Percentiles rank a stretch among this genome's conserved stretches.
These are phyloP conservation scores for Ceratobasidium sp. DNA, from an alignment of 1,284 basidiomycete species.

Conservation along the genomic window DNA sequence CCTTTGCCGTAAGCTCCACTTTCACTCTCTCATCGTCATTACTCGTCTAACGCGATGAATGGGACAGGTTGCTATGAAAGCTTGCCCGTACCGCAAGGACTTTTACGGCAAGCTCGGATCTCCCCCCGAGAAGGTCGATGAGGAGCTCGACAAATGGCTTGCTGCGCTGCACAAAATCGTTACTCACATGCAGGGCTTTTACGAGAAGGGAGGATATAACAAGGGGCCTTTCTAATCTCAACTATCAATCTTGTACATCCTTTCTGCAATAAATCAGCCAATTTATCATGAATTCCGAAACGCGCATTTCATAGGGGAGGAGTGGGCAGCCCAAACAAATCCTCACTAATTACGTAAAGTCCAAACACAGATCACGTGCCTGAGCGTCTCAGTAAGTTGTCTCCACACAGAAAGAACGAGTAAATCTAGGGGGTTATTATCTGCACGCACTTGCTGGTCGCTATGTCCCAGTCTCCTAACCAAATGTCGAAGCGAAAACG, in stretches of 20 bases:
- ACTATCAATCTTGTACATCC: neutral
- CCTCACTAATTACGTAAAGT: constrained; percentile 22
- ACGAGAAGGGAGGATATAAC: constrained; percentile 76
- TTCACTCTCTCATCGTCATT: neutral
- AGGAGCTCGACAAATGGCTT: constrained; percentile 85
- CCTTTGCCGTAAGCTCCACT: constrained; percentile 79
- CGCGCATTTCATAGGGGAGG: neutral
- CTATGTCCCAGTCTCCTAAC: constrained; percentile 38
- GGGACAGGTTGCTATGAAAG: constrained; percentile 91
- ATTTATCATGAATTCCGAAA: neutral
- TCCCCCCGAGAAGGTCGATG: constrained; percentile 75
- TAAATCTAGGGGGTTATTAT: no score
- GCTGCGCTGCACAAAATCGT: constrained; percentile 80
- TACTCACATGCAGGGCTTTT: constrained; percentile 78
- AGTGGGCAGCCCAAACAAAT: neutral
- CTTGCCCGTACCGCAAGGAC: constrained; percentile 91
- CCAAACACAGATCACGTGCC: constrained; percentile 37
- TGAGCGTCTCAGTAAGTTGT: constrained; percentile 7
- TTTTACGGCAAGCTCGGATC: constrained; percentile 92
- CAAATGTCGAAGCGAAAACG: constrained; percentile 41
- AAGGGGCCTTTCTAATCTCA: constrained; percentile 56
- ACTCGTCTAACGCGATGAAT: constrained; percentile 32
- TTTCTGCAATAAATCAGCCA: constrained; percentile 3
- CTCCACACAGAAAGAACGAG: no score
- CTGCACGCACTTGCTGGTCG: neutral